Evolutionary conservation across 495 filamentous ascomycete species (phyloP), one percentile per base, ranked within the genome.

Genomic region (Sabuloglossum arenarium): DNA sequence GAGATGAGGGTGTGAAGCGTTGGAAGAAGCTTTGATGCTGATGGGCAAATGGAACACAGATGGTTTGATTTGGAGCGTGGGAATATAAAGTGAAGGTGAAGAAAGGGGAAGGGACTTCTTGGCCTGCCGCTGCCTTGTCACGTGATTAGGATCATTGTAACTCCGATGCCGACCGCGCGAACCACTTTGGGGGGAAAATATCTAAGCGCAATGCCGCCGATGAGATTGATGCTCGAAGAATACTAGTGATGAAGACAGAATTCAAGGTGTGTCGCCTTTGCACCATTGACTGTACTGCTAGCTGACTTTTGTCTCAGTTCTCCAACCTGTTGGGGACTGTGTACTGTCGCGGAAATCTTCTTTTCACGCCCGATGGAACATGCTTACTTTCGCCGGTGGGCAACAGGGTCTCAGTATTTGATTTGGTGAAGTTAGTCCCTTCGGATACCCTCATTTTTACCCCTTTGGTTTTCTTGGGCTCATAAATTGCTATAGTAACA

Each of bases 341-440:
- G 61, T 98, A 96, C 73, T 85, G 87, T 71, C 85, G 85, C 75
- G 91, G 93, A 68, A 97, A 96, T 67, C 78, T 98, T 58, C 77
- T 94, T 61, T 98, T 95, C 73, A 93, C 85, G 63, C 90, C 88
- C 61, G 91, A 98, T 79, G 91, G 91, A 61, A 90, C 85, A 61
- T 88, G 86, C 69, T 75, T 98, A 47, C 82, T 91, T 59, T 97
- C 93, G n/a, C 91, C 91, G 25, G 93, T 98, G 56, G 91, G 91
- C 63, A 98, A 97, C 71, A 74, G 86, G 64, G 86, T 98, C 53
- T 85, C 91, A 1, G 84, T 96, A 52, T 98, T 98, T 68, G 89
- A 98, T 65, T 74, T 98, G 21, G 82, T 95, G 57, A 88, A 96
- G 89, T 95, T 43, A 43, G n/a, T 21, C 11, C 9, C 39, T 23